A percentile compares a stretch with the other conserved stretches of the same genome.
Evolutionary conservation across 257 asterid species (phyloP).

Genomic region (Salvia splendens): DNA sequence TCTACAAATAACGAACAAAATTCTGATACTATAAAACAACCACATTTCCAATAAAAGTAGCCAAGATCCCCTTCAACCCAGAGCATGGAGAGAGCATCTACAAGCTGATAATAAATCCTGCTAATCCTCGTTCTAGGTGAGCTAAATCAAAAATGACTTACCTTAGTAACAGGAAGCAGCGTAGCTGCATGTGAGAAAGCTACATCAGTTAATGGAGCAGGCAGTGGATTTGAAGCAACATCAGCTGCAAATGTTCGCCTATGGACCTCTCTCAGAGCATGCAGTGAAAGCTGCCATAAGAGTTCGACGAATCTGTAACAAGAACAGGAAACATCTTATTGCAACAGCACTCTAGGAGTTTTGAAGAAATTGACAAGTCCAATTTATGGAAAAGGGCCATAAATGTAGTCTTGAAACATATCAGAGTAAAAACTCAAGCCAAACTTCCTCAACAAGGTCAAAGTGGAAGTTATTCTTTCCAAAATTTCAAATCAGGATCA

Average conservation of each 20-base stretch:
- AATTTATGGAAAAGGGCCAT: constrained; percentile 20
- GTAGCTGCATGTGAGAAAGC: constrained; percentile 99
- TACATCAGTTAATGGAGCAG: constrained; percentile 97
- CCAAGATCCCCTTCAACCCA: not conserved
- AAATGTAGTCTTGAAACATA: constrained; percentile 1
- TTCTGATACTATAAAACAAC: not conserved
- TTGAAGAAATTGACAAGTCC: constrained; percentile 2
- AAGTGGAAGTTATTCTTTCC: constrained; percentile 7
- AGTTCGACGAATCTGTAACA: constrained; percentile 89
- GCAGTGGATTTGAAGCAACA: constrained; percentile 85
- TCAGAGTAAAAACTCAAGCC: constrained; percentile 10
- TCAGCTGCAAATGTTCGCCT: constrained; percentile 87
- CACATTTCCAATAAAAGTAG: constrained; percentile 1
- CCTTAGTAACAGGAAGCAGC: constrained; percentile 95
- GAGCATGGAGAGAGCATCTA: constrained; percentile 6
- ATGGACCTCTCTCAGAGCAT: constrained; percentile 98
- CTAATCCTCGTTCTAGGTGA: constrained; percentile 16
- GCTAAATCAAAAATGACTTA: constrained; percentile 36
- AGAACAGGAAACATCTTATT: constrained; percentile 27
- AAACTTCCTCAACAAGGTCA: not conserved
- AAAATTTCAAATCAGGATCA: constrained; percentile 2
- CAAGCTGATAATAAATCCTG: constrained; percentile 16
- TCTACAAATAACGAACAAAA: constrained; percentile 14
- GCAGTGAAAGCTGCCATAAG: constrained; percentile 97
- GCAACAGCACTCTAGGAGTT: constrained; percentile 2